Base-by-base conservation (phyloP, 2,329 filamentous ascomycete species). In the Apiospora hydei region DNA sequence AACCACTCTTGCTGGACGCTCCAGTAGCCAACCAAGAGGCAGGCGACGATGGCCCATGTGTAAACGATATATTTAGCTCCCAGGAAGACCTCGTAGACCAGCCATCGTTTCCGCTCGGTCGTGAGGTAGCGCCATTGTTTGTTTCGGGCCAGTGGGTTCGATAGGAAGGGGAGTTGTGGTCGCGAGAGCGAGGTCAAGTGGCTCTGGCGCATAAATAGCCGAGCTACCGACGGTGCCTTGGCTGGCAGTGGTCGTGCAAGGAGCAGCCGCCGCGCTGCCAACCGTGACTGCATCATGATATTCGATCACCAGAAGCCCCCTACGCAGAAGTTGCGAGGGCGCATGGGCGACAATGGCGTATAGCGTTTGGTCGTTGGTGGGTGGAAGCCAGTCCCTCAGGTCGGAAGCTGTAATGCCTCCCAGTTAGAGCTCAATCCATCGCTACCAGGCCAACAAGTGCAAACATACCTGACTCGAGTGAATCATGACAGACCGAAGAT, bases 1-100 rank as follows among this genome's bases (percentile, higher is more conserved):
- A 94, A 85, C 73, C 87, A 85, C 81, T 97, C 94, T 78, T 95
- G 92, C 78, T 92, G 87, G 47, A 94, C 80, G 21, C 91, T 91
- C 74, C 91, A 89, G 75, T 88, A 87, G 51, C 91, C 88, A 13
- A 93, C 84, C 51, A 89, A 84, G 57, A 90, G 82, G 72, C 92
- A 88, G 64, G 88, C 83, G 10, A 91, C 81, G 53, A 91, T 88
- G 18, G 90, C 88, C 87, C 91, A 95, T 53, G 93, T 81, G 41
- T 89, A 86, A n/a, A 87, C 77, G 0, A 88, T 91, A 80, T 90
- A 94, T 75, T 93, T 93, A 44, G 91, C 84, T 53, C 91, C 92
- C 43, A 93, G 86, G 77, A 89, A 90, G 67, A 94, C 85, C 77
- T 96, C 93, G 74, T 92, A 87, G 74, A 89, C 91, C 72, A 95